Evolutionary conservation across 148 eudicot genomes (phyloP).

Genomic region (Chenopodium quinoa): DNA sequence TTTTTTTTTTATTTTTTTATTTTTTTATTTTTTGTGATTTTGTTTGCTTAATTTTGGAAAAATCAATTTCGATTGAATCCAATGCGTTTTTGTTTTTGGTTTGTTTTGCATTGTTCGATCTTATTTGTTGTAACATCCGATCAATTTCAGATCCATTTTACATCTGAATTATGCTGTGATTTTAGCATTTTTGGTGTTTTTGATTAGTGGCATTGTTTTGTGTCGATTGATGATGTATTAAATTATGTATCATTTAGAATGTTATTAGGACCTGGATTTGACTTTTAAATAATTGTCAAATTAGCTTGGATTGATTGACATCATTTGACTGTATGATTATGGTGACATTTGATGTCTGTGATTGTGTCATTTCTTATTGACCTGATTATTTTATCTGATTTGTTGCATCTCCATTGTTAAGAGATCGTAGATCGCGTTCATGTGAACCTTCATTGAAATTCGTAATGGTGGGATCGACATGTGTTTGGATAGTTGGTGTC

Average conservation of each 20-base stretch:
- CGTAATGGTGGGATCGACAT: background rate
- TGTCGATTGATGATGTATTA: background rate
- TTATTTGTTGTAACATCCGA: background rate
- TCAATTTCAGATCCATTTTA: conserved; percentile 9
- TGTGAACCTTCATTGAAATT: background rate
- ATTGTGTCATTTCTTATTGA: background rate
- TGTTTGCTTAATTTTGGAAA: background rate
- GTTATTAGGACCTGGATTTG: background rate
- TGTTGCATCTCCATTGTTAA: background rate
- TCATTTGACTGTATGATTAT: background rate
- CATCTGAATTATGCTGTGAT: background rate
- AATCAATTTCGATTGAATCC: background rate
- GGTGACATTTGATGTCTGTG: background rate
- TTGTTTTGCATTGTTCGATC: conserved; percentile 4
- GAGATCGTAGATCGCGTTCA: background rate
- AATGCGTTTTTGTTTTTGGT: background rate
- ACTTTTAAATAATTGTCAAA: background rate
- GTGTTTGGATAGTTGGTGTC: no score
- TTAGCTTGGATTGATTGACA: background rate
- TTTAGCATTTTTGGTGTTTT: background rate
- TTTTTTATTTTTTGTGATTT: background rate
- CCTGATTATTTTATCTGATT: background rate
- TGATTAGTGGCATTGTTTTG: background rate
- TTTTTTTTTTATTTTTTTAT: background rate
- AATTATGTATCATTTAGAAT: background rate